These are phyloP conservation scores for Trichoderma virens DNA, from an alignment of 495 filamentous ascomycete species.

Conservation along the genomic window DNA sequence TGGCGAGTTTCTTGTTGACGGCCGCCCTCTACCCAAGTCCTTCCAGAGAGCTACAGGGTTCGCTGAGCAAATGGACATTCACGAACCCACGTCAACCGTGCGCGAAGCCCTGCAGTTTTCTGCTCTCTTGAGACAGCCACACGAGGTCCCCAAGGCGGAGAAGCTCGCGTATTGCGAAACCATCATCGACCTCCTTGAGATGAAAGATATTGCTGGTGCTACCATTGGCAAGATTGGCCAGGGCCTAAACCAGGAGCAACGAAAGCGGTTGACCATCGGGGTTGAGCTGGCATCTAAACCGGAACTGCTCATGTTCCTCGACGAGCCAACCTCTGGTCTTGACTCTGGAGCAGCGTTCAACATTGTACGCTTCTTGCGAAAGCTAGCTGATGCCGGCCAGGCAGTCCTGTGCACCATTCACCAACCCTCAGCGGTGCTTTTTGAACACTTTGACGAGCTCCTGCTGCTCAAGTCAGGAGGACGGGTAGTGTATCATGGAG, in stretches of 20 bases:
- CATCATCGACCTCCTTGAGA: conserved; percentile 61
- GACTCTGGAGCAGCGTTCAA: conserved; percentile 70
- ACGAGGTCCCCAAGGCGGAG: conserved; percentile 49
- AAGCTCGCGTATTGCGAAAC: conserved; percentile 55
- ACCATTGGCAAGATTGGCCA: conserved; percentile 63
- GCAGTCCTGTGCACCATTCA: conserved; percentile 71
- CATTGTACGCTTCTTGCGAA: conserved; percentile 58
- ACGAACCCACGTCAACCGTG: conserved; percentile 62
- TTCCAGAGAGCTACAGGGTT: conserved; percentile 72
- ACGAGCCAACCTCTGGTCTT: conserved; percentile 69
- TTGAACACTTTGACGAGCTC: conserved; percentile 62
- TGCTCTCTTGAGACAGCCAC: conserved; percentile 61
- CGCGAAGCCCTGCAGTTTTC: conserved; percentile 64
- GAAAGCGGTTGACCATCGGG: conserved; percentile 62
- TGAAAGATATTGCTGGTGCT: conserved; percentile 68
- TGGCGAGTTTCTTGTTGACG: conserved; percentile 40
- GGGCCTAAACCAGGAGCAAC: conserved; percentile 63
- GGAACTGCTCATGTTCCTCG: conserved; percentile 66
- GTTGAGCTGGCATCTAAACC: conserved; percentile 70
- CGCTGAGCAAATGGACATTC: conserved; percentile 69
- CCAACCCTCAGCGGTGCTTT: conserved; percentile 67
- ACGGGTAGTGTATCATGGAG: conserved; percentile 56
- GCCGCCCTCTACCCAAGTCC: conserved; percentile 54
- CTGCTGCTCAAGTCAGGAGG: conserved; percentile 62
- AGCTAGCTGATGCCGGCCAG: conserved; percentile 54